Percentiles rank a stretch among this genome's conserved stretches.
Conservation (phyloP, 164 flowering plant genomes). For the Buxus sempervirens region DNA sequence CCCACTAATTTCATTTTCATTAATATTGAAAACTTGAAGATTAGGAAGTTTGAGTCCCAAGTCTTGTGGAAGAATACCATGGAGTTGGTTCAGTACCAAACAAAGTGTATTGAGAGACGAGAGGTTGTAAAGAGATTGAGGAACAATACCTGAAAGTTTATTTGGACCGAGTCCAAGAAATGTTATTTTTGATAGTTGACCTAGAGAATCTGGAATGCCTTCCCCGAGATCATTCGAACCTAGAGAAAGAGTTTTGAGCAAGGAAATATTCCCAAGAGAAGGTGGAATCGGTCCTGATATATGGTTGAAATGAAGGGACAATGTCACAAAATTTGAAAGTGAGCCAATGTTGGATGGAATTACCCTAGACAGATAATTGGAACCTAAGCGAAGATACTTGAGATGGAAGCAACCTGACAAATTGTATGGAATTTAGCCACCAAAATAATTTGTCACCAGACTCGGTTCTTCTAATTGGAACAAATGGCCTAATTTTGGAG, state of each 20-base stretch:
- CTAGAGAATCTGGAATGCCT: slow-evolving; percentile 17
- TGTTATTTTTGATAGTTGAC: slow-evolving; percentile 7
- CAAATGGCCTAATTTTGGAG: slow-evolving; percentile 19
- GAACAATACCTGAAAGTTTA: slow-evolving; percentile 6
- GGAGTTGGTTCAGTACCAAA: too few relatives aligned
- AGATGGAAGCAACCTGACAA: slow-evolving; percentile 8
- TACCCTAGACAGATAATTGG: neutral
- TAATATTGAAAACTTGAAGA: neutral
- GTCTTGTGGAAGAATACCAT: slow-evolving; percentile 18
- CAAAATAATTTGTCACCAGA: slow-evolving; percentile 4
- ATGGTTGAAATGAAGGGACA: neutral
- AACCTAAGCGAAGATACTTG: neutral
- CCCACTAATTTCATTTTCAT: slow-evolving; percentile 12
- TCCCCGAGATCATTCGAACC: slow-evolving; percentile 12
- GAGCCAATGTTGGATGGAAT: neutral
- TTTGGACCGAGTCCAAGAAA: neutral
- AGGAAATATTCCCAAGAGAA: slow-evolving; percentile 15
- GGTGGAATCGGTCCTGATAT: slow-evolving; percentile 17
- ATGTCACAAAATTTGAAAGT: neutral
- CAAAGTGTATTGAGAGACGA: too few relatives aligned
- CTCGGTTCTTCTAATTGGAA: neutral
- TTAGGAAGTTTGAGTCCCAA: slow-evolving; percentile 18
- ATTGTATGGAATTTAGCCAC: slow-evolving; percentile 22
- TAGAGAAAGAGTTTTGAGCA: neutral
- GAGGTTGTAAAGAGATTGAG: slow-evolving; percentile 18